phyloP scores from a whole-genome alignment of 495 filamentous ascomycete species.

The Articulospora tetracladia region DNA sequence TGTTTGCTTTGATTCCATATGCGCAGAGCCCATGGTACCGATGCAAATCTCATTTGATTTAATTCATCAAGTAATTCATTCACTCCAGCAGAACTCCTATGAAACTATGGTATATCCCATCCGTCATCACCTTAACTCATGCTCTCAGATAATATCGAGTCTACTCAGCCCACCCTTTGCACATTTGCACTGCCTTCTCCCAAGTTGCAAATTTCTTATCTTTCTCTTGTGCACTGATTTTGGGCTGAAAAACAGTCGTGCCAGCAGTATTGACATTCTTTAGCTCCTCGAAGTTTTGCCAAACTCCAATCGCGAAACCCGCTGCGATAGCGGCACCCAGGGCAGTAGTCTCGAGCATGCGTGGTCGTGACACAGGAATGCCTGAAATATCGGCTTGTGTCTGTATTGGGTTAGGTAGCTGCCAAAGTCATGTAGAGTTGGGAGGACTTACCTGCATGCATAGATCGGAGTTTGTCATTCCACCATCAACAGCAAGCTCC shows the following conservation, averaged over 20 bases:
- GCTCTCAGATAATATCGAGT: no score
- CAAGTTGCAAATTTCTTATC: constrained; percentile 69
- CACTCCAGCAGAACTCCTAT: no score
- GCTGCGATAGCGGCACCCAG: constrained; percentile 90
- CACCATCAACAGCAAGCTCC: constrained; percentile 83
- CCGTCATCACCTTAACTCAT: no score
- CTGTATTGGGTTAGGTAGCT: constrained; percentile 32
- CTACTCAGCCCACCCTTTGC: constrained; percentile 66
- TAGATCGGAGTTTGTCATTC: constrained; percentile 88
- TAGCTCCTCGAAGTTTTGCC: constrained; percentile 76
- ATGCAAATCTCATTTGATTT: no score
- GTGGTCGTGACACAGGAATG: constrained; percentile 81
- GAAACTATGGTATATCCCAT: not conserved
- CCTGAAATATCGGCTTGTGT: constrained; percentile 87
- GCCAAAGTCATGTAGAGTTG: not conserved
- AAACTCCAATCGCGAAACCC: constrained; percentile 78
- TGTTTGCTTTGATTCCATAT: no score
- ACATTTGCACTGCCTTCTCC: constrained; percentile 86
- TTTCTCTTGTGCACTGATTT: constrained; percentile 55
- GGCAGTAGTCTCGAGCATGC: constrained; percentile 93
- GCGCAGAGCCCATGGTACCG: no score
- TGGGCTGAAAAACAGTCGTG: constrained; percentile 67
- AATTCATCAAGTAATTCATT: no score
- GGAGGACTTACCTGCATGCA: constrained; percentile 61
- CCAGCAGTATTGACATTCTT: constrained; percentile 71